Percentiles rank a stretch among this genome's conserved stretches.
Evolutionary conservation across 305 asterid species (phyloP).

Genomic region (Solanum hybrid): DNA sequence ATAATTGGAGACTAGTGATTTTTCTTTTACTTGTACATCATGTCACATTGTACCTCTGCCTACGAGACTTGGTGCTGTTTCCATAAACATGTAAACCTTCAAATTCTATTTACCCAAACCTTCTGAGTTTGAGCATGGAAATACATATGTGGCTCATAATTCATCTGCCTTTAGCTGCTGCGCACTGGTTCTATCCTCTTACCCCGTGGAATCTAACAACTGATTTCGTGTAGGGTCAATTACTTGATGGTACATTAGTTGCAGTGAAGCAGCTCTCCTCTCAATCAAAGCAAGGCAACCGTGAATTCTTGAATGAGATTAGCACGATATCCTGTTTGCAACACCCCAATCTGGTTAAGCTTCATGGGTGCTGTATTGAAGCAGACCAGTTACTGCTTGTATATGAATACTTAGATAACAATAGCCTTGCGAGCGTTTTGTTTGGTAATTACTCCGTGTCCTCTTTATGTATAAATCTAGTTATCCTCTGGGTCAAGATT

Average conservation of each 20-base stretch:
- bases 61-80: neutral
- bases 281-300: conserved; percentile 36
- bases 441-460: conserved; percentile 17
- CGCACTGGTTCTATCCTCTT: neutral
- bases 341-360: conserved; percentile 45
- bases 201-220: neutral
- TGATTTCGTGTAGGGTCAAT: conserved; percentile 17
- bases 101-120: neutral
- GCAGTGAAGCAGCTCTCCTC: conserved; percentile 37
- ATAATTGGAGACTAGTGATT: neutral
- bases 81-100: neutral
- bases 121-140: neutral
- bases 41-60: neutral
- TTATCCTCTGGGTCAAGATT: neutral
- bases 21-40: neutral
- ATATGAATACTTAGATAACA: conserved; percentile 46
- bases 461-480: neutral
- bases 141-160: neutral
- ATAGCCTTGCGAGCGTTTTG: conserved; percentile 40
- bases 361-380: conserved; percentile 44
- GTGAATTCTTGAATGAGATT: conserved; percentile 31
- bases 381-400: conserved; percentile 38
- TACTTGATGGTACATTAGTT: conserved; percentile 23
- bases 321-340: conserved; percentile 36
- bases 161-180: neutral